Evolutionary conservation across 768 basidiomycete genomes (phyloP), one percentile per base, ranked within the genome.

Genomic region (Pleurotus platypus): DNA sequence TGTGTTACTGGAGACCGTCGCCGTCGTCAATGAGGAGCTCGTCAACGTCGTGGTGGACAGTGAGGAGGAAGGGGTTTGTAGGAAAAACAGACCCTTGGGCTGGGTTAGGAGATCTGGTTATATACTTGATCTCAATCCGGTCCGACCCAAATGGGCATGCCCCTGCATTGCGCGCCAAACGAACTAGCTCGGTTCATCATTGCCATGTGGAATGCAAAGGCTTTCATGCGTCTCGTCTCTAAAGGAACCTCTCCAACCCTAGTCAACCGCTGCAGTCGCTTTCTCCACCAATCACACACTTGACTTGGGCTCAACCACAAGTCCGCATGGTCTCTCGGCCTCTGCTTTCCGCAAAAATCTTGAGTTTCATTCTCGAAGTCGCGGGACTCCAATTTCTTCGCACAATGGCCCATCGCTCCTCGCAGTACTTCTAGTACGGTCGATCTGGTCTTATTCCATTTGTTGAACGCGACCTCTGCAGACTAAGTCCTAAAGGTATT

Each of bases 51-150:
- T 18, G 20, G 51, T 22, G 39, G 35, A 54, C 51, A 39, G 42
- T 42, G 51, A 37, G 51, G 18, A 42, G 12, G 38, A 16, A 26
- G 51, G 39, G 39, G 22, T 35, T 20, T 54, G 51, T 20, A 54
- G 22, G 39, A 42, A 38, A 40, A 54, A 54, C 35, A 30, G 27
- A 54, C 38, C 15, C 51, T 26, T 53, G 37, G 20, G 39, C 51
- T 54, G 51, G 51, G 51, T 54, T 54, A 54, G 51, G 51, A 54
- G 51, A 54, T 54, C 51, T 54, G 51, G 51, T 54, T 54, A 54
- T 54, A 54, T 54, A 54, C 39, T 12, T 54, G 39, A 54, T 42
- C 37, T 54, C 38, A 42, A 54, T 15, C 39, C 51, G 39, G 51
- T 30, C 26, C 51, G 51, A 42, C 22, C 38, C 37, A 22, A 13